Base-by-base conservation (phyloP, 2,329 filamentous ascomycete species). In the Venturia nashicola region DNA sequence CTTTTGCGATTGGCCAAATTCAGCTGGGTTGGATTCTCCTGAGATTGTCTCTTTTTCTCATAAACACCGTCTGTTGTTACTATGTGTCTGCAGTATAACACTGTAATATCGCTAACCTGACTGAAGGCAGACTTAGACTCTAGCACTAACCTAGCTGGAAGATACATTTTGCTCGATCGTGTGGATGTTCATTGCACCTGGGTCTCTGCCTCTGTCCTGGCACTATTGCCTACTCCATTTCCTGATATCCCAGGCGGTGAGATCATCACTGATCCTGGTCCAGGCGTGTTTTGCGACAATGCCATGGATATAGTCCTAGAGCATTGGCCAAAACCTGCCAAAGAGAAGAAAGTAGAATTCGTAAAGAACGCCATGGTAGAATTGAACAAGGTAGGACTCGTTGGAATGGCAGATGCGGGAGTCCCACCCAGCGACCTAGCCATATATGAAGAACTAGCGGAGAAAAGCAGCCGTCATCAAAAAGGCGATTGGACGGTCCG, bases 231-330 rank as follows among this genome's bases (percentile, higher is more conserved):
- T 0, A 68, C 75, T 1, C 76, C 77, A 1, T 65, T 77, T 1
- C 76, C 74, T 51, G 70, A 81, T 9, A 71, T 86, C 1, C 83
- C 85, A 1, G 86, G 86, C 12, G 87, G 87, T 1, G 84, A 88
- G 65, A 80, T 88, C 12, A 72, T 86, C 16, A 78, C 80, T 39
- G 75, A 83, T 3, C 86, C 86, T 0, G 84, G 84, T 0, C 78
- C 81, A 69, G 86, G 87, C 51, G 86, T 89, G 11, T 89, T 89
- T 68, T 90, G 87, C 70, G 86, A 90, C 72, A 89, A 89, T 69
- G 86, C 86, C 32, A 88, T 89, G 81, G 83, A 86, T 54, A 72
- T 86, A 61, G 78, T 88, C 43, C 76, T 78, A 64, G 73, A 77
- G 2, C 68, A 82, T 20, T 86, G 84, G 76, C 85, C 86, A 1